phyloP scores from a whole-genome alignment of 352 stramenopile genomes.

The Nothophytophthora sp. region DNA sequence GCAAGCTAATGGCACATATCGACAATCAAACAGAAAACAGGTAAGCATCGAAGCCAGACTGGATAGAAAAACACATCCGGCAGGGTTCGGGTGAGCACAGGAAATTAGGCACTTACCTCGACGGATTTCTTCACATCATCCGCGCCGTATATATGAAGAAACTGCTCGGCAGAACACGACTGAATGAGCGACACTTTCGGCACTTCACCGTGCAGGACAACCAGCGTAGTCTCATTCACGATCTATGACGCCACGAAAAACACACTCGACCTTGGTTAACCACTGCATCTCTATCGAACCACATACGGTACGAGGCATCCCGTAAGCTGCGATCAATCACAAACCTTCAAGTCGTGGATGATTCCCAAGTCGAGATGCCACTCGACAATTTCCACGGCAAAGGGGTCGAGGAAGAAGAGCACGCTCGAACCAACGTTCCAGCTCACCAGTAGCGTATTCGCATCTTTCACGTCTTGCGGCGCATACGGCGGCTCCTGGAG shows the following conservation, averaged over 20 bases:
- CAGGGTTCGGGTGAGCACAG: background rate
- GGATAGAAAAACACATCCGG: too few species aligned
- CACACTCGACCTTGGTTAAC: background rate
- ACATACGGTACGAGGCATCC: background rate
- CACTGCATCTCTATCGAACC: background rate
- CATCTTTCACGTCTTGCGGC: slow-evolving; percentile 38
- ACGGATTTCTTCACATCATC: slow-evolving; percentile 65
- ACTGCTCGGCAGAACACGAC: slow-evolving; percentile 71
- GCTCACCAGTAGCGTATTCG: slow-evolving; percentile 67
- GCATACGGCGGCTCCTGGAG: slow-evolving; percentile 58
- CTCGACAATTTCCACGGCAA: slow-evolving; percentile 84
- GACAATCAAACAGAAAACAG: background rate
- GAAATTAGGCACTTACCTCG: slow-evolving; percentile 39
- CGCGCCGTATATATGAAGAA: slow-evolving; percentile 68
- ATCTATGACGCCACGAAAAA: slow-evolving; percentile 34
- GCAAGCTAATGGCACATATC: slow-evolving; percentile 48
- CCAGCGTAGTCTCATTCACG: slow-evolving; percentile 63
- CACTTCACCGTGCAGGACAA: slow-evolving; percentile 72
- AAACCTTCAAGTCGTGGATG: slow-evolving; percentile 85
- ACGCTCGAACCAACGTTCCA: slow-evolving; percentile 83
- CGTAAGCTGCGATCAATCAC: background rate
- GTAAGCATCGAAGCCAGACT: too few species aligned
- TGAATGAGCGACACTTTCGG: slow-evolving; percentile 76
- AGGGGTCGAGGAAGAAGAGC: slow-evolving; percentile 83
- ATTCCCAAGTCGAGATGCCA: slow-evolving; percentile 87